A percentile compares a stretch with the other conserved stretches of the same genome.
Evolutionary conservation across 495 filamentous ascomycete species (phyloP).

Genomic region (Tirmania nivea): DNA sequence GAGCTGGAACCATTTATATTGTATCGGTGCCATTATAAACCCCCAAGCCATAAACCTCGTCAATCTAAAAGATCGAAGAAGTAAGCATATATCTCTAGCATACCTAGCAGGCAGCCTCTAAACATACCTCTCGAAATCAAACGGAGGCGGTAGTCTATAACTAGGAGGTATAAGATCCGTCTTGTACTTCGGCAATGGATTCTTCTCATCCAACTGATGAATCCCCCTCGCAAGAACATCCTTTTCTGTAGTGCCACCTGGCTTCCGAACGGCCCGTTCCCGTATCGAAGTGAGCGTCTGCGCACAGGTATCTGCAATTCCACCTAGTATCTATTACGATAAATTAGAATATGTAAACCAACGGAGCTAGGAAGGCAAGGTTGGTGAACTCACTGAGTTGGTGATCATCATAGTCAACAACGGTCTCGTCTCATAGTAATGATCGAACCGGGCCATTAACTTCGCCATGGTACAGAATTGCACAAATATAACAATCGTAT

Average conservation of each 20-base stretch:
- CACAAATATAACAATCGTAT: constrained; percentile 63
- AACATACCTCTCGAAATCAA: constrained; percentile 53
- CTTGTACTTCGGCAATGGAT: constrained; percentile 29
- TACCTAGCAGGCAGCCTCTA: neutral
- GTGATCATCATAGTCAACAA: constrained; percentile 97
- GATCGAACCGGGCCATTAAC: constrained; percentile 68
- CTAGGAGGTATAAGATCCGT: constrained; percentile 41
- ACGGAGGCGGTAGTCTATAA: constrained; percentile 45
- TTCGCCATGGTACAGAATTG: constrained; percentile 63
- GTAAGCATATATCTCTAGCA: neutral
- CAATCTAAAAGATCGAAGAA: constrained; percentile 26
- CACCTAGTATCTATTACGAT: constrained; percentile 20
- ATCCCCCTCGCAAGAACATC: constrained; percentile 74
- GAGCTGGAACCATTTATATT: constrained; percentile 90
- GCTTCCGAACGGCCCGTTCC: constrained; percentile 39
- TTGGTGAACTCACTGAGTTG: constrained; percentile 49
- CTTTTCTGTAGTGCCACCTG: constrained; percentile 31
- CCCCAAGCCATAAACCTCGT: constrained; percentile 91
- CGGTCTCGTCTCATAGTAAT: constrained; percentile 50
- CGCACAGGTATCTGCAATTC: constrained; percentile 79
- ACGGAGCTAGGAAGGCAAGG: neutral
- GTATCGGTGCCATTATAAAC: constrained; percentile 87
- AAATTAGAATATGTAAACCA: neutral
- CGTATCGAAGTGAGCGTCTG: constrained; percentile 76
- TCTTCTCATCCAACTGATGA: constrained; percentile 68